Percentiles rank a stretch among this genome's conserved stretches.
These are phyloP conservation scores for Cymodocea nodosa DNA, from an alignment of 116 monocot genomes.

Conservation along the genomic window DNA sequence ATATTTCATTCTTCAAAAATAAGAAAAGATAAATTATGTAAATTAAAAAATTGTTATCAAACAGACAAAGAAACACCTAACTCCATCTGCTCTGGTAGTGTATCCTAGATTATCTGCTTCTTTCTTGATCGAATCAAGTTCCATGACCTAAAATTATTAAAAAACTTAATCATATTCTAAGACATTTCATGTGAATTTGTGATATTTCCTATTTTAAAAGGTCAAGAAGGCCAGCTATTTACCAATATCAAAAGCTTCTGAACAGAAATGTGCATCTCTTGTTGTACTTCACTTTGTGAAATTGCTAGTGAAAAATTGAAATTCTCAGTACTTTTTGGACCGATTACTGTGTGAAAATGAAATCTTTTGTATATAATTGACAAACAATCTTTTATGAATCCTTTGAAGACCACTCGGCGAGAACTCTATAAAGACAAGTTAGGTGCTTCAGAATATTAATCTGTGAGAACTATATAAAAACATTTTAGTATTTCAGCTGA, in stretches of 20 bases:
- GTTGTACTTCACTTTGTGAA: conserved; percentile 30
- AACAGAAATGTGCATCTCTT: conserved; percentile 21
- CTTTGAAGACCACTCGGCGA: conserved; percentile 52
- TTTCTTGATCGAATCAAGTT: conserved; percentile 55
- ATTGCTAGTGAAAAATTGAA: conserved; percentile 25
- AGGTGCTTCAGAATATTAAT: background rate
- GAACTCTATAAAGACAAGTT: conserved; percentile 36
- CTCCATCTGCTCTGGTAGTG: conserved; percentile 60
- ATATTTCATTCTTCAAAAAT: background rate
- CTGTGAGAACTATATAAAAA: background rate
- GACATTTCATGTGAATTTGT: too few species aligned
- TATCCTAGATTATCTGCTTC: conserved; percentile 49
- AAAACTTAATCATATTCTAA: background rate
- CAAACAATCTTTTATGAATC: conserved; percentile 54
- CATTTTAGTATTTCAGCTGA: background rate
- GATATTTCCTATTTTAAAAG: background rate
- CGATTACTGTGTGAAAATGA: conserved; percentile 7
- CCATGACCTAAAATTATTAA: conserved; percentile 41
- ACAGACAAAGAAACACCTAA: conserved; percentile 30
- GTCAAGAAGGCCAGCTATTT: conserved; percentile 7
- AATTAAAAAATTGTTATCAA: conserved; percentile 4
- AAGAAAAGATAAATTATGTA: background rate
- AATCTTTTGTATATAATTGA: conserved; percentile 28
- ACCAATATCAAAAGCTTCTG: conserved; percentile 51
- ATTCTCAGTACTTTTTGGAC: conserved; percentile 11